These are phyloP conservation scores for Chloromonas sp. DNA, from an alignment of 163 green algal species.

Conservation along the genomic window DNA sequence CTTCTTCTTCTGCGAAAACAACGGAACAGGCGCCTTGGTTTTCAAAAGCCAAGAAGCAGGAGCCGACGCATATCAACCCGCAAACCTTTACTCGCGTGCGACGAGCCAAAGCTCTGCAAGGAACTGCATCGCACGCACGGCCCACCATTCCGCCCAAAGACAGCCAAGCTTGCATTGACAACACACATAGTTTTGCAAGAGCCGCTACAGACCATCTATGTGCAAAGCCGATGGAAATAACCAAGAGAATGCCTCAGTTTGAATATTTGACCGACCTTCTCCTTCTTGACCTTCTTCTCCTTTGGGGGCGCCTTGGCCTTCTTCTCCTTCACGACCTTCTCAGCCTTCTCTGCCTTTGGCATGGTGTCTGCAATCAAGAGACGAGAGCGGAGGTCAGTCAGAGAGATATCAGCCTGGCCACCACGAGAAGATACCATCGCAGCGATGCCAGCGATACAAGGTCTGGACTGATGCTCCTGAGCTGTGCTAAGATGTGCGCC, in stretches of 20 bases:
- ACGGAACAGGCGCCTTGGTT: neutral
- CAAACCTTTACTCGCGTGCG: neutral
- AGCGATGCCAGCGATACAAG: too few relatives aligned
- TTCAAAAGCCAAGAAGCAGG: too few relatives aligned
- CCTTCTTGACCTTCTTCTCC: neutral
- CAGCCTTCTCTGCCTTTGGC: constrained; percentile 1
- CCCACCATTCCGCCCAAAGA: neutral
- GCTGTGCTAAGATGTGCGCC: too few relatives aligned
- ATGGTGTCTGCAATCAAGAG: neutral
- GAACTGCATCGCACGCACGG: neutral
- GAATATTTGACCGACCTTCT: neutral
- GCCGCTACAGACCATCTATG: too few relatives aligned
- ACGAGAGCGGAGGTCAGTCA: neutral
- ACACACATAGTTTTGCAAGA: neutral
- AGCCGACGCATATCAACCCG: too few relatives aligned
- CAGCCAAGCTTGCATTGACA: neutral
- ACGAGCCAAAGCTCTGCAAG: neutral
- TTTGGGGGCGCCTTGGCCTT: neutral
- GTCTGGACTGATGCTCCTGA: too few relatives aligned
- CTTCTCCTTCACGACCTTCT: neutral
- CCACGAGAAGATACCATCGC: too few relatives aligned
- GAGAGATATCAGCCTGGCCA: neutral
- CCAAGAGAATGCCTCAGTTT: neutral
- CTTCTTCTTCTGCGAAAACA: constrained; percentile 37
- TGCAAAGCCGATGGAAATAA: neutral